phyloP scores from a whole-genome alignment of 148 eudicot genomes.

The Diospyros lotus region DNA sequence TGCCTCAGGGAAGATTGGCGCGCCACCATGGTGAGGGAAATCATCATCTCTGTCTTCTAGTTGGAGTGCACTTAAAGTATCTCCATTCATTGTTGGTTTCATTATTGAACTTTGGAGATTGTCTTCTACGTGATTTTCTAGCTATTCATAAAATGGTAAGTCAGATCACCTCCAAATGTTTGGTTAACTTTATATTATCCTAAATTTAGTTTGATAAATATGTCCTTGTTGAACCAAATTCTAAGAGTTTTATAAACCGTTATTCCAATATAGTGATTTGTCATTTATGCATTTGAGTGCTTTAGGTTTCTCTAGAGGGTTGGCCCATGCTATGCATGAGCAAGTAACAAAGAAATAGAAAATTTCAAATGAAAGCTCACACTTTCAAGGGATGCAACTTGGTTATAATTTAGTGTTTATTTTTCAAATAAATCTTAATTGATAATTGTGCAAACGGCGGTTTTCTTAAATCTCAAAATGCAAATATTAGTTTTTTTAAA shows the following conservation, averaged over 20 bases:
- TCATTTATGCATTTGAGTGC: neutral
- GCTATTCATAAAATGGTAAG: slow-evolving; percentile 64
- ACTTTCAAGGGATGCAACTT: no score
- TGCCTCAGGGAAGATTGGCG: slow-evolving; percentile 54
- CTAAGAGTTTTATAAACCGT: neutral
- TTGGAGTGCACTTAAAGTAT: slow-evolving; percentile 36
- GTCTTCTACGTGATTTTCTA: slow-evolving; percentile 71
- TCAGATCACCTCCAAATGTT: slow-evolving; percentile 9
- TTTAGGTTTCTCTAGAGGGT: no score
- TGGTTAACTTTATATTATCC: neutral
- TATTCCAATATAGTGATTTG: neutral
- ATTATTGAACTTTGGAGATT: slow-evolving; percentile 48
- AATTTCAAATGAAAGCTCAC: no score
- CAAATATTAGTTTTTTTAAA: no score
- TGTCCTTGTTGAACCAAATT: neutral
- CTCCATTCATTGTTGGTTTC: slow-evolving; percentile 43
- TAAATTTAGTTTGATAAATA: neutral
- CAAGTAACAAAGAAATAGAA: no score
- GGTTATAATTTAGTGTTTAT: no score
- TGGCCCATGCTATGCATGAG: no score
- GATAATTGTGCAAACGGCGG: no score
- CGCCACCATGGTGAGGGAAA: slow-evolving; percentile 14
- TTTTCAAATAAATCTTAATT: no score
- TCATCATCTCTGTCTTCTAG: slow-evolving; percentile 23
- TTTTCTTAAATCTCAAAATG: no score